Conservation (phyloP, 1,284 basidiomycete species). For the Tetrapyrgos nigripes region DNA sequence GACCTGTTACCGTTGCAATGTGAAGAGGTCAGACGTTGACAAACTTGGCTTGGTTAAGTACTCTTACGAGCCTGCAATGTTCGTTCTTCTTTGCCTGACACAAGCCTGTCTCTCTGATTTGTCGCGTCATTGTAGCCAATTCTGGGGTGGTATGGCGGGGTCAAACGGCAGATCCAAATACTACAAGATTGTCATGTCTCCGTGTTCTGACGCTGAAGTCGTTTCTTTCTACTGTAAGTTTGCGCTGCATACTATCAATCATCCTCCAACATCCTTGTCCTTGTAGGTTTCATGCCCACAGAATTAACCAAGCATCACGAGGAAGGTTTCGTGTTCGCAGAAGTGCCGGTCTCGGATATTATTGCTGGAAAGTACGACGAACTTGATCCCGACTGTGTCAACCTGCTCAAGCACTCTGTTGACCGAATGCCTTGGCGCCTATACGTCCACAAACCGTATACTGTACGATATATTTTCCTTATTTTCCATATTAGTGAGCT, state of each 20-base stretch:
- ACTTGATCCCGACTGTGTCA: slow-evolving; percentile 37
- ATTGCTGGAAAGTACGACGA: slow-evolving; percentile 35
- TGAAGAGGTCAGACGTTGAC: slow-evolving; percentile 33
- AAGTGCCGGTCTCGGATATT: slow-evolving; percentile 38
- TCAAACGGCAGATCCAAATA: slow-evolving; percentile 39
- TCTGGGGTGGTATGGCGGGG: slow-evolving; percentile 36
- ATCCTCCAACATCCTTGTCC: not conserved
- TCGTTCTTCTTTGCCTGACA: slow-evolving; percentile 8
- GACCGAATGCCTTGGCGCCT: slow-evolving; percentile 44
- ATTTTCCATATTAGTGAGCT: not conserved
- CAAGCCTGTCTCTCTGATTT: not conserved
- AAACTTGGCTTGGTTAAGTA: slow-evolving; percentile 36
- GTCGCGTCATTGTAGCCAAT: slow-evolving; percentile 28
- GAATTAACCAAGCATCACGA: slow-evolving; percentile 39
- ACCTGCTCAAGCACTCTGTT: slow-evolving; percentile 35
- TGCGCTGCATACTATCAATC: not conserved
- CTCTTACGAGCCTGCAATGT: slow-evolving; percentile 39
- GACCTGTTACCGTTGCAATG: slow-evolving; percentile 42
- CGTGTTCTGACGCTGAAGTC: slow-evolving; percentile 36
- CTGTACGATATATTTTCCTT: slow-evolving; percentile 20
- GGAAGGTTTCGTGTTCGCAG: slow-evolving; percentile 39
- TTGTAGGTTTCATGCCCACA: slow-evolving; percentile 40
- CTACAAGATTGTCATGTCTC: slow-evolving; percentile 44
- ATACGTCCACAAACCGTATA: slow-evolving; percentile 39
- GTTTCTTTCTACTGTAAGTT: slow-evolving; percentile 37